Evolutionary conservation across 441 rosid species (phyloP).

Genomic region (Mallotus japonicus): DNA sequence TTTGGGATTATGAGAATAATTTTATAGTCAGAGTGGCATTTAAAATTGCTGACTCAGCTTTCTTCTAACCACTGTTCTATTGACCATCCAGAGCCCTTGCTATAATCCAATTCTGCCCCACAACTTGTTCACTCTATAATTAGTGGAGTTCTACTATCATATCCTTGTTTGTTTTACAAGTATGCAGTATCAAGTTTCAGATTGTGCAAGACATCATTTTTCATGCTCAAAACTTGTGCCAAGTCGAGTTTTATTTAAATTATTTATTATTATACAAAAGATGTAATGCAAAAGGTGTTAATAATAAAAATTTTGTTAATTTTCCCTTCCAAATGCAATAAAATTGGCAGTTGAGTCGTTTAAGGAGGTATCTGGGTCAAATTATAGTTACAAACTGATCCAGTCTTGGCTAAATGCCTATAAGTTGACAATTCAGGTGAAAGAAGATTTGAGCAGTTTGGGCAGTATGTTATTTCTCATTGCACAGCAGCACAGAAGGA

Average conservation of each 20-base stretch:
- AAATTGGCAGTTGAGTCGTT: neutral
- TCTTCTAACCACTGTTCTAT: neutral
- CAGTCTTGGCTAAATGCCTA: neutral
- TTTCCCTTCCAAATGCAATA: neutral
- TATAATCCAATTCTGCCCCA: neutral
- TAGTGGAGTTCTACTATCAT: neutral
- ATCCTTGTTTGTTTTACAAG: conserved; percentile 1
- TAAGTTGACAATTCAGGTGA: neutral
- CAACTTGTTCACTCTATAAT: neutral
- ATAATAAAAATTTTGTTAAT: neutral
- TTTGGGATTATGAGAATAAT: neutral
- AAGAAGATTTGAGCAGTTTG: neutral
- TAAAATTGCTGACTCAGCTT: neutral
- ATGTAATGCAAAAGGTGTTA: neutral
- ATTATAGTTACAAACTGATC: neutral
- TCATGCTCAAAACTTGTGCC: neutral
- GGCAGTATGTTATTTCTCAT: neutral
- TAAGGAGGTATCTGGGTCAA: too few relatives aligned
- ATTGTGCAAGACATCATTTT: neutral
- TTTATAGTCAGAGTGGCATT: neutral
- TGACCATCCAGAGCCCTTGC: neutral
- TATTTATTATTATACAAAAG: neutral
- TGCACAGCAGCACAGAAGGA: neutral
- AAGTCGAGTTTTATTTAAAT: neutral
- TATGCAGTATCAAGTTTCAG: neutral